phyloP scores from a whole-genome alignment of 192 early-diverging fungal species.

The Powellomyces hirtus region DNA sequence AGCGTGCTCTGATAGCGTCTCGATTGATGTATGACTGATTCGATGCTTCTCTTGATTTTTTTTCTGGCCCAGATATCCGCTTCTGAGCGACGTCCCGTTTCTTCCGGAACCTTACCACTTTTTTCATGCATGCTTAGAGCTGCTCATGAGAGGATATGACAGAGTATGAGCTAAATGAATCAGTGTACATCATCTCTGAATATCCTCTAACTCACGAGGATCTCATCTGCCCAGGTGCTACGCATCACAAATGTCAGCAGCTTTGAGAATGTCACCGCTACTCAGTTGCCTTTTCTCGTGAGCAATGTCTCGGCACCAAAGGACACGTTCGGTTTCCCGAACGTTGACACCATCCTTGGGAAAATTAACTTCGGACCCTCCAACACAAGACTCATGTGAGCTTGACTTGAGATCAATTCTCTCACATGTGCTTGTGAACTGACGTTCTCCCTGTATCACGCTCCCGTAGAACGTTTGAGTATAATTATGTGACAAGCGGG shows the following conservation, averaged over 20 bases:
- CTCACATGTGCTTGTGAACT: too few relatives aligned
- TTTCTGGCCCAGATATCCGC: neutral
- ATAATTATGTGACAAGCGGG: constrained; percentile 7
- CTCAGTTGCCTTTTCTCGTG: too few relatives aligned
- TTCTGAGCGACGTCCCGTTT: neutral
- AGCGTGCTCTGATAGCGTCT: neutral
- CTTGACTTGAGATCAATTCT: too few relatives aligned
- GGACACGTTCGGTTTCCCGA: neutral
- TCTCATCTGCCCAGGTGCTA: too few relatives aligned
- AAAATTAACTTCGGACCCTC: too few relatives aligned
- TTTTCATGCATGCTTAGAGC: constrained; percentile 12
- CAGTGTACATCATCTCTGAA: too few relatives aligned
- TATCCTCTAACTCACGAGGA: too few relatives aligned
- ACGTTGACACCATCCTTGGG: neutral
- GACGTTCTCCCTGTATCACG: neutral
- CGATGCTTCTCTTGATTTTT: neutral
- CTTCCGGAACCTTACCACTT: neutral
- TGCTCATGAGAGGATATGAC: constrained; percentile 16
- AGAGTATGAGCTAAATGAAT: neutral
- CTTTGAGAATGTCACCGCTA: too few relatives aligned
- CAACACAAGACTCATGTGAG: too few relatives aligned
- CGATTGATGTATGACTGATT: neutral
- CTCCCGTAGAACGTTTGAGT: neutral
- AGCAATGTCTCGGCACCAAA: too few relatives aligned
- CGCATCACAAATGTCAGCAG: too few relatives aligned